Evolutionary conservation across 1,139 yeast genomes (phyloP), one percentile per base, ranked within the genome.

Genomic region (Candida buenavistaensis): DNA sequence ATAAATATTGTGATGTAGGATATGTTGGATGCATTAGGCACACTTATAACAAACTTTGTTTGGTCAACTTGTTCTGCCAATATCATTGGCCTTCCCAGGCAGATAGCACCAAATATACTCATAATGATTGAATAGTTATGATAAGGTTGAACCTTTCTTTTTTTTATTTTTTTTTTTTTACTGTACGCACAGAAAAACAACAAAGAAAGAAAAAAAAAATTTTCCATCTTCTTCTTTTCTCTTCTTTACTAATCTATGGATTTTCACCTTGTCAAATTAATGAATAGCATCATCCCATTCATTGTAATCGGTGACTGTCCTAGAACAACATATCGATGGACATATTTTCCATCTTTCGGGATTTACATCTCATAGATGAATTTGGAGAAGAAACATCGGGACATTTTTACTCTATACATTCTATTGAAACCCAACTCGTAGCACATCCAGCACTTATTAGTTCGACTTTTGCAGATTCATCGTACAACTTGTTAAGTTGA

Each of bases 331-430:
- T 6, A 17, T 48, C 82, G 86, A 72, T 69, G 82, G 76, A 81
- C 87, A 81, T 80, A 81, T 80, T 81, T 75, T 78, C 84, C 86
- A 78, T 78, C 78, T 75, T 75, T 76, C 43, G 78, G 73, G 77
- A 75, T 22, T 22, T 22, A 55, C 55, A 48, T 50, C 51, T 52
- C 48, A 67, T 64, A 77, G 82, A 78, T 80, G 85, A 74, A 75
- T 77, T 68, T 79, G 87, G 85, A 72, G 73, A 81, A 82, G 88
- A 79, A 75, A 76, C 80, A 74, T 77, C 82, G 83, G 76, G 68
- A 80, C 83, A 81, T 76, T 58, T 44, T 30, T 16, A 21, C 20
- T 7, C 5, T 6, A 14, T 22, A 24, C 13, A 13, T 14, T 15
- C 25, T 12, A 46, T 40, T 3, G 57, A 59, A 10, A 68, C 51